A percentile compares a stretch with the other conserved stretches of the same genome.
These are phyloP conservation scores for Penicillium pancosmium DNA, from an alignment of 495 filamentous ascomycete genomes.

Conservation along the genomic window DNA sequence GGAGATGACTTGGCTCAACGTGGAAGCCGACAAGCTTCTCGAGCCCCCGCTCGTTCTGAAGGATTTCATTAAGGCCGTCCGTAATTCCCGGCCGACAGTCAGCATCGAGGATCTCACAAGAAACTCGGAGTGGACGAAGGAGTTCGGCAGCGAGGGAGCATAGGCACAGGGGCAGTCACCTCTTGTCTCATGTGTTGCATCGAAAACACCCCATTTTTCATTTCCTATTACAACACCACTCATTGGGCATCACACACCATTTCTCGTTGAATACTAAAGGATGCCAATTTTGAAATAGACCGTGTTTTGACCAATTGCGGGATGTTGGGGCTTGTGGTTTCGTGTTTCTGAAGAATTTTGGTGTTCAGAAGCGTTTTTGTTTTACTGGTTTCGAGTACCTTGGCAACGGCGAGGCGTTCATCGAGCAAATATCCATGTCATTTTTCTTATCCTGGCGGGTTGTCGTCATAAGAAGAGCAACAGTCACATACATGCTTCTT, in stretches of 20 bases:
- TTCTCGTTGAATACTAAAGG: neutral
- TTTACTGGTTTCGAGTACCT: conserved; percentile 22
- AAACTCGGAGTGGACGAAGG: conserved; percentile 92
- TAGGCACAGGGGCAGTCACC: conserved; percentile 23
- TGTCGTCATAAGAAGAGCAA: conserved; percentile 12
- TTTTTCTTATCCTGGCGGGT: conserved; percentile 13
- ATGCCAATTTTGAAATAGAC: conserved; percentile 11
- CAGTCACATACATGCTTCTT: conserved; percentile 9
- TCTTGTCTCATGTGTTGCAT: neutral
- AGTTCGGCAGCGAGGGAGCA: conserved; percentile 94
- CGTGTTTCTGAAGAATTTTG: conserved; percentile 14
- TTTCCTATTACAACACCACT: conserved; percentile 3
- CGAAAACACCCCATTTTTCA: neutral
- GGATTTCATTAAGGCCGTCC: conserved; percentile 94
- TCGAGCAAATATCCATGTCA: conserved; percentile 31
- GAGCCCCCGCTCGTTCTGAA: conserved; percentile 86
- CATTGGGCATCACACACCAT: neutral
- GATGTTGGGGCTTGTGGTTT: conserved; percentile 2
- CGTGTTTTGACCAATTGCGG: neutral
- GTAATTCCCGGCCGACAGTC: conserved; percentile 84
- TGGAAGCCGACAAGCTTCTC: conserved; percentile 78
- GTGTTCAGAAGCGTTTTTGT: conserved; percentile 38
- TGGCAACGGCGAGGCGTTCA: conserved; percentile 42
- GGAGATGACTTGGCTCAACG: conserved; percentile 92
- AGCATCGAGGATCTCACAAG: conserved; percentile 77